A percentile compares a stretch with the other conserved stretches of the same genome.
Conservation (phyloP, 2,329 filamentous ascomycete species). For the Cytospora chrysosperma region DNA sequence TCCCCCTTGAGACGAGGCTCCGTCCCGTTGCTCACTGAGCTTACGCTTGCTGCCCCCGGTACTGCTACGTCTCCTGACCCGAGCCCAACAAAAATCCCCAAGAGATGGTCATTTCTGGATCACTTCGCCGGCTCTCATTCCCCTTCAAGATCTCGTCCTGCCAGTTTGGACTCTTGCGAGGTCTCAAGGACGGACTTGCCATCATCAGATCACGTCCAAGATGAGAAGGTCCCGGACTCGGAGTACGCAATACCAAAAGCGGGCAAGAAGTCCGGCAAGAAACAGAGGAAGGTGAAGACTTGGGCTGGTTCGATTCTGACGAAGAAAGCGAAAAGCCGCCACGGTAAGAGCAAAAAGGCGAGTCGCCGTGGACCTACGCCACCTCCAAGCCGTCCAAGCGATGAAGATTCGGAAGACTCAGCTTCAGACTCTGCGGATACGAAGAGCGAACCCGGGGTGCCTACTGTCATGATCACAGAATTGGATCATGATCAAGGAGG, state of each 20-base stretch:
- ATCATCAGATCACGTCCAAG: constrained; percentile 39
- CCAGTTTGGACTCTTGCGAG: constrained; percentile 48
- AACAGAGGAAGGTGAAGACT: constrained; percentile 71
- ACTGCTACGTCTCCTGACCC: constrained; percentile 37
- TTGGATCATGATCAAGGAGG: constrained; percentile 32
- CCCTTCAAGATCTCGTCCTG: constrained; percentile 47
- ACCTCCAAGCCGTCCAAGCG: constrained; percentile 35
- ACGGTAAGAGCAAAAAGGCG: constrained; percentile 44
- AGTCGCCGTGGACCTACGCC: constrained; percentile 48
- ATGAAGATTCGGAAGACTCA: constrained; percentile 34
- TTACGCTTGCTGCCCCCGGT: constrained; percentile 37
- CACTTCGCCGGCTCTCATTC: constrained; percentile 46
- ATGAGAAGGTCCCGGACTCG: constrained; percentile 30
- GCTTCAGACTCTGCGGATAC: constrained; percentile 28
- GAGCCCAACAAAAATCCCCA: constrained; percentile 52
- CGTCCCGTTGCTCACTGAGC: constrained; percentile 52
- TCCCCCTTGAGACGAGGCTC: constrained; percentile 57
- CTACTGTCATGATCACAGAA: constrained; percentile 43
- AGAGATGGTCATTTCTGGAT: constrained; percentile 64
- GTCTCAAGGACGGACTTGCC: constrained; percentile 32
- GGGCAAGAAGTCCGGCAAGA: constrained; percentile 34
- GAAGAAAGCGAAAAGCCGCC: constrained; percentile 55
- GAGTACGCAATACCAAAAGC: constrained; percentile 30
- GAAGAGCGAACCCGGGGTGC: constrained; percentile 35
- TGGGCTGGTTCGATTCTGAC: constrained; percentile 69